These are phyloP conservation scores for Penstemon newberryi DNA, from an alignment of 257 asterid species.

Conservation along the genomic window DNA sequence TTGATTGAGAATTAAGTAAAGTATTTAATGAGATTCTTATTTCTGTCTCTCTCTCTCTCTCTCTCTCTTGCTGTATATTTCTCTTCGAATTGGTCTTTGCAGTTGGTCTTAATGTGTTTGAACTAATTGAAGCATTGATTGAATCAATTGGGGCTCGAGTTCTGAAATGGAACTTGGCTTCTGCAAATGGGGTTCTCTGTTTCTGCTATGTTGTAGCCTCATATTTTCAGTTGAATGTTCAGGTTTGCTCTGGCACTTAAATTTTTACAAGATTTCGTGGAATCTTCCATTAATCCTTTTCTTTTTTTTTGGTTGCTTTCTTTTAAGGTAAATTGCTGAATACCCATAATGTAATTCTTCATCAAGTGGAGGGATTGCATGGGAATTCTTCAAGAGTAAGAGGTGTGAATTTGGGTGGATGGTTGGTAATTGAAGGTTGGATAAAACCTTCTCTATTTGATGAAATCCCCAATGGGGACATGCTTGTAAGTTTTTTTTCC, in stretches of 20 bases:
- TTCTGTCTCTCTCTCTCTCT: conserved; percentile 2
- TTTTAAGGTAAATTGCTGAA: background rate
- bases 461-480: conserved; percentile 68
- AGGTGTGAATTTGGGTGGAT: conserved; percentile 90
- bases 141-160: conserved; percentile 29
- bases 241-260: conserved; percentile 40
- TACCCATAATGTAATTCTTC: background rate
- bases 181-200: conserved; percentile 48
- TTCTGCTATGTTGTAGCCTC: conserved; percentile 47
- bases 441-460: conserved; percentile 80
- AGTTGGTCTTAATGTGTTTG: conserved; percentile 11
- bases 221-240: conserved; percentile 50
- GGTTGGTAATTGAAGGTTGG: conserved; percentile 89
- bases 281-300: background rate
- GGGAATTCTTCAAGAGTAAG: conserved; percentile 58
- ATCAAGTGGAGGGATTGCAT: conserved; percentile 57
- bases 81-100: conserved; percentile 25
- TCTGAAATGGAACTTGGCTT: conserved; percentile 49
- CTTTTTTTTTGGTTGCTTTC: background rate
- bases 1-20: conserved; percentile 47
- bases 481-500: conserved; percentile 56
- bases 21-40: conserved; percentile 33
- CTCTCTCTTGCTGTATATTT: background rate
- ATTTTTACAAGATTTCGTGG: conserved; percentile 5
- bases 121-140: conserved; percentile 25